Conservation (phyloP, 257 asterid genomes). For the Solanum sejunctum region DNA sequence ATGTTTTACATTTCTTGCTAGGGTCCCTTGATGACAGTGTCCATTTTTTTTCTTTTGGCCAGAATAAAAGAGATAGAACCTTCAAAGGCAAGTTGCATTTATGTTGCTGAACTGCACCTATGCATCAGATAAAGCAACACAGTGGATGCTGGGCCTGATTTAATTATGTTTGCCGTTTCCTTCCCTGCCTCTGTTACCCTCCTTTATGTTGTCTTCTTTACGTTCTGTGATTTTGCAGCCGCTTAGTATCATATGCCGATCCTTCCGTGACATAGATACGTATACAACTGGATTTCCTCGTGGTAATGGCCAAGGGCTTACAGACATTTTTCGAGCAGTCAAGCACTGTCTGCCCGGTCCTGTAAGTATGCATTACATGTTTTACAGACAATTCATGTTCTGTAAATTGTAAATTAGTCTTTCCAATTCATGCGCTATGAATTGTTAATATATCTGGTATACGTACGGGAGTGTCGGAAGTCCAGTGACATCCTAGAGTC, state of each 20-base stretch:
- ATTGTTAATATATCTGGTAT: background rate
- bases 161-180: background rate
- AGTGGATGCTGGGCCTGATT: constrained; percentile 1
- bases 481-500: background rate
- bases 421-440: background rate
- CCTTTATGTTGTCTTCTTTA: background rate
- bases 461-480: background rate
- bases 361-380: constrained; percentile 25
- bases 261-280: constrained; percentile 78
- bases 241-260: constrained; percentile 73
- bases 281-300: constrained; percentile 90
- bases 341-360: constrained; percentile 90
- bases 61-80: constrained; percentile 72
- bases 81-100: constrained; percentile 54
- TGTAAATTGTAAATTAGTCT: background rate
- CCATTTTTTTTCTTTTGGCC: constrained; percentile 22
- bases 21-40: background rate
- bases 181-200: background rate
- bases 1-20: background rate
- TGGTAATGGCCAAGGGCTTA: constrained; percentile 56
- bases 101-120: background rate
- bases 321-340: constrained; percentile 66
- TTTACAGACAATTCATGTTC: background rate
- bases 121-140: background rate
- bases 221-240: constrained; percentile 41